Evolutionary conservation across 83 land plant species (phyloP).

Genomic region (Thuja plicata): DNA sequence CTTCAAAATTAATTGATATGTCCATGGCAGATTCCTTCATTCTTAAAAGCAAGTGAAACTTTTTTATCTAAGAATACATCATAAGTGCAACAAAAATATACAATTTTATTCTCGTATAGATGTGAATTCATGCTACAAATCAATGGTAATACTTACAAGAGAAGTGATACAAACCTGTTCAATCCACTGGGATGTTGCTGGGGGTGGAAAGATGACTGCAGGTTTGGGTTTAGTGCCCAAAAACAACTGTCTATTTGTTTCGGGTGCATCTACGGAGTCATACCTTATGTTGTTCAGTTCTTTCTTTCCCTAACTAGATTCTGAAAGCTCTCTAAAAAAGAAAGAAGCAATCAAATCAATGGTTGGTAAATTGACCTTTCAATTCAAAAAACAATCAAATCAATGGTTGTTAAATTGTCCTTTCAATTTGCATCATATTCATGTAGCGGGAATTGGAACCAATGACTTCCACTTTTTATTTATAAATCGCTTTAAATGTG

Average conservation of each 20-base stretch:
- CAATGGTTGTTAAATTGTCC: neutral
- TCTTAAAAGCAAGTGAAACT: constrained; percentile 69
- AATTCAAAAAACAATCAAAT: neutral
- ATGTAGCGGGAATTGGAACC: neutral
- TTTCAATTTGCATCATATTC: constrained; percentile 1
- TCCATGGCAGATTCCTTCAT: constrained; percentile 81
- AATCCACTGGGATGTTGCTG: constrained; percentile 60
- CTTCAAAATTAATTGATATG: constrained; percentile 84
- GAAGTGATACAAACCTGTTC: constrained; percentile 56
- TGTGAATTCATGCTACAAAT: neutral
- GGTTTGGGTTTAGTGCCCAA: constrained; percentile 56
- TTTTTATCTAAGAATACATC: constrained; percentile 54
- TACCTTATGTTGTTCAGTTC: constrained; percentile 38
- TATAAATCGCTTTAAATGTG: neutral
- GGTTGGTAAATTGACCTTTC: no score
- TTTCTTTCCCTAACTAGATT: constrained; percentile 52
- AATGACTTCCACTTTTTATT: neutral
- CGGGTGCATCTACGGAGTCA: constrained; percentile 1
- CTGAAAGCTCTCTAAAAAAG: constrained; percentile 44
- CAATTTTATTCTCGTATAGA: neutral
- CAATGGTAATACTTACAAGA: neutral
- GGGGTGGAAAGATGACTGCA: constrained; percentile 64
- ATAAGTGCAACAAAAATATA: neutral
- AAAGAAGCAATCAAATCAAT: no score
- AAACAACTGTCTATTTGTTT: constrained; percentile 56